Evolutionary conservation across 148 eudicot species (phyloP).

Genomic region (Oxyria digyna): DNA sequence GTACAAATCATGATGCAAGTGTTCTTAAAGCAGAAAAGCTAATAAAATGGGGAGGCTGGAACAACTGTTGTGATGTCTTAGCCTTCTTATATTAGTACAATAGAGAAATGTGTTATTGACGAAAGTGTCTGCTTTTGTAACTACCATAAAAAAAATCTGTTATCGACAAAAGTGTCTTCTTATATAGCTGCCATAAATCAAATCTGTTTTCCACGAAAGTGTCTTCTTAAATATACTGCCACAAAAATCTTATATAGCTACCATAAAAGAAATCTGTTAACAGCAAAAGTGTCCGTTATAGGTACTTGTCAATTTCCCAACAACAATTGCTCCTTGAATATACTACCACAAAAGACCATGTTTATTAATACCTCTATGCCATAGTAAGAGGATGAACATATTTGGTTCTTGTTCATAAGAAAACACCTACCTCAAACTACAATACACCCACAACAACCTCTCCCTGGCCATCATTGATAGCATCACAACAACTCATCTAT

Average conservation of each 20-base stretch:
- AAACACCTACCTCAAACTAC: neutral
- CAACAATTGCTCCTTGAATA: neutral
- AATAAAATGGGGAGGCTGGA: slow-evolving; percentile 2
- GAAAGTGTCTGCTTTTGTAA: too few species aligned
- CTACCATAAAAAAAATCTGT: neutral
- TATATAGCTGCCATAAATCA: neutral
- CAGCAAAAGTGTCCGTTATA: neutral
- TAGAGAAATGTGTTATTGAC: neutral
- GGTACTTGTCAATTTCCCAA: neutral
- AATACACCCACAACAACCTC: neutral
- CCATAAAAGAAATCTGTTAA: neutral
- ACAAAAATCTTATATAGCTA: neutral
- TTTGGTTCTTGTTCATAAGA: neutral
- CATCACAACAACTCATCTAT: neutral
- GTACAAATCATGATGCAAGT: slow-evolving; percentile 4
- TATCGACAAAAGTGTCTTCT: neutral
- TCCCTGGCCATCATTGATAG: neutral
- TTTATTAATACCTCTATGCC: neutral
- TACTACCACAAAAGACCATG: neutral
- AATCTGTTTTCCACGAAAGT: neutral
- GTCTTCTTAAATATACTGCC: neutral
- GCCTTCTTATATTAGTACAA: neutral
- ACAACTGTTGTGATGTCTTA: neutral
- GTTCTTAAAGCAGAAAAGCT: slow-evolving; percentile 1
- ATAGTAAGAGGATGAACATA: neutral